These are phyloP conservation scores for Colletotrichum eremochloae DNA, from an alignment of 2,329 filamentous ascomycete species.

Conservation along the genomic window DNA sequence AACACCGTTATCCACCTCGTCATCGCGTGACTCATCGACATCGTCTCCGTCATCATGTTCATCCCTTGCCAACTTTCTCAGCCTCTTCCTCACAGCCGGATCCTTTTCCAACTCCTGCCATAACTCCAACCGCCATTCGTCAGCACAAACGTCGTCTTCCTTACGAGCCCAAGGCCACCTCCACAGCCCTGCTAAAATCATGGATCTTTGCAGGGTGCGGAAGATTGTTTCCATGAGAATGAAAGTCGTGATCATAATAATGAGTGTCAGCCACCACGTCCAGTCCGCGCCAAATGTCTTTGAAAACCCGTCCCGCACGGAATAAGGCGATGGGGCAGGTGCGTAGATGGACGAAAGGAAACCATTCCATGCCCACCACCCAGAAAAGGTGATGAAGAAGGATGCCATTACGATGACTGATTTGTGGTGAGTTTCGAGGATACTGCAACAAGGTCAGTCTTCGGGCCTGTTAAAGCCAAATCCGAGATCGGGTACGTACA, in stretches of 20 bases:
- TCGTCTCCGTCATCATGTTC: conserved; percentile 47
- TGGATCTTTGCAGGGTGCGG: conserved; percentile 60
- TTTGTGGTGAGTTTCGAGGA: conserved; percentile 84
- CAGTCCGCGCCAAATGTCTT: conserved; percentile 75
- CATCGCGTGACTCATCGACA: conserved; percentile 21
- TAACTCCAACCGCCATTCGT: conserved; percentile 66
- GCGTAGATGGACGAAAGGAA: conserved; percentile 76
- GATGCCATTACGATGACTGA: conserved; percentile 71
- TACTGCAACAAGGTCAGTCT: conserved; percentile 56
- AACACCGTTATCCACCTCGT: not conserved
- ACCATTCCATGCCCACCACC: conserved; percentile 81
- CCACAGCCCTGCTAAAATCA: conserved; percentile 63
- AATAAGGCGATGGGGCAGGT: conserved; percentile 66
- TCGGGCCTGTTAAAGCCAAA: no score
- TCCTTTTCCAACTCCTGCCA: conserved; percentile 73
- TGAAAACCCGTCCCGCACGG: conserved; percentile 76
- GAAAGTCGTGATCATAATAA: conserved; percentile 72
- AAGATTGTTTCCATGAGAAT: conserved; percentile 76
- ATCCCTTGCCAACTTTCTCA: conserved; percentile 57
- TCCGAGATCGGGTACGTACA: conserved; percentile 63
- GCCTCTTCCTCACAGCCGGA: conserved; percentile 56
- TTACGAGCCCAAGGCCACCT: conserved; percentile 58
- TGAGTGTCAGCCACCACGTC: conserved; percentile 80
- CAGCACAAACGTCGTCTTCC: conserved; percentile 46
- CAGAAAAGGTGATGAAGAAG: conserved; percentile 71